Evolutionary conservation across 2,329 filamentous ascomycete genomes (phyloP).

Genomic region (Ophiostoma montium): DNA sequence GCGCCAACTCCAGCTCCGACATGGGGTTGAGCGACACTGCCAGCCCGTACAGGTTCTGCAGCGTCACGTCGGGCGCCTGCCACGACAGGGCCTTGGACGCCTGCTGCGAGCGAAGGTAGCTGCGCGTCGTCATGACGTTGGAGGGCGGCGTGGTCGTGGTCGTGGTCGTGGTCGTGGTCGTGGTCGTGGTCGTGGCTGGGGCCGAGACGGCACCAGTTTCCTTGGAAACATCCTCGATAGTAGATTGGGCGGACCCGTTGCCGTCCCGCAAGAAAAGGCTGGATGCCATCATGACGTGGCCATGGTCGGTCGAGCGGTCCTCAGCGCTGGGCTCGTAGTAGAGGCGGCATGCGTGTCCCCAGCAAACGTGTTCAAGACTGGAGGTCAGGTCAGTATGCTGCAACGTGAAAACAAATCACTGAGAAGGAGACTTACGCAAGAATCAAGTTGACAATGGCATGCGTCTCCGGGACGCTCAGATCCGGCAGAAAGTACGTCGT

Average conservation of each 20-base stretch:
- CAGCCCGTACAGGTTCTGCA: conserved; percentile 30
- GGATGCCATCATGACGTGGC: conserved; percentile 31
- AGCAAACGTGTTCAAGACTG: conserved; percentile 39
- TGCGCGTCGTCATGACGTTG: background rate
- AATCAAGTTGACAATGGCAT: conserved; percentile 38
- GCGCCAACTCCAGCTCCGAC: conserved; percentile 29
- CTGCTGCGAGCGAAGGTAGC: conserved; percentile 2
- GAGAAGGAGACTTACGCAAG: conserved; percentile 27
- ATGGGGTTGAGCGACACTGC: conserved; percentile 28
- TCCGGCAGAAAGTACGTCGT: conserved; percentile 13
- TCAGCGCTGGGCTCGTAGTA: conserved; percentile 9
- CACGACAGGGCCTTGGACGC: conserved; percentile 19
- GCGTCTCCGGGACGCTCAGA: conserved; percentile 26
- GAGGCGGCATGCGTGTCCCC: conserved; percentile 31
- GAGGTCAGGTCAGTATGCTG: too few relatives aligned
- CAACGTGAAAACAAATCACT: background rate
- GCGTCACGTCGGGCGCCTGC: conserved; percentile 26
- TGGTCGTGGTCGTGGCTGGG: too few relatives aligned
- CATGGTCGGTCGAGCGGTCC: conserved; percentile 16
- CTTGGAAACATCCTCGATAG: conserved; percentile 7
- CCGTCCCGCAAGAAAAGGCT: conserved; percentile 28
- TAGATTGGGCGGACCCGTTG: conserved; percentile 20
- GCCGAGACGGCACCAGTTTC: conserved; percentile 11
- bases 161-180: conserved; percentile 4
- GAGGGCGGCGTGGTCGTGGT: too few relatives aligned